Conservation (phyloP, 352 stramenopile genomes). For the Phytophthora nicotianae region DNA sequence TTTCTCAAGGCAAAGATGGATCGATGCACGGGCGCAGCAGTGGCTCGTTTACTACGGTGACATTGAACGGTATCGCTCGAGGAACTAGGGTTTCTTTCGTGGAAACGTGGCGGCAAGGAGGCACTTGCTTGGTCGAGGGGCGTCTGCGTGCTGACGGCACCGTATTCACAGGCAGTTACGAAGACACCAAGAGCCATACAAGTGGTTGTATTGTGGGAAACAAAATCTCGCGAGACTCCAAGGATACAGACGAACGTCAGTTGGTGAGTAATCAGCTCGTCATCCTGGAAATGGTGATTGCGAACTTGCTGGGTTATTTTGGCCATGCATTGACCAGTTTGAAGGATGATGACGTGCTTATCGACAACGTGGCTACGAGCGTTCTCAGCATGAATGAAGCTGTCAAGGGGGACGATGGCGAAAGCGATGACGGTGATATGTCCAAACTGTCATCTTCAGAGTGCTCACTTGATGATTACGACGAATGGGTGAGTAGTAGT, state of each 20-base stretch:
- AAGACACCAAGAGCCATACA: slow-evolving; percentile 89
- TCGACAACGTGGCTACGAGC: slow-evolving; percentile 37
- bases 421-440: slow-evolving; percentile 39
- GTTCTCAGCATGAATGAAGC: slow-evolving; percentile 37
- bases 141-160: slow-evolving; percentile 72
- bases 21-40: slow-evolving; percentile 73
- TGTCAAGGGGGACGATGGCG: slow-evolving; percentile 39
- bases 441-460: slow-evolving; percentile 59
- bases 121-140: slow-evolving; percentile 86
- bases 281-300: slow-evolving; percentile 78
- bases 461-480: slow-evolving; percentile 78
- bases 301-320: slow-evolving; percentile 80
- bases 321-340: slow-evolving; percentile 69
- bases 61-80: slow-evolving; percentile 69
- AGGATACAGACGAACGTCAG: slow-evolving; percentile 20
- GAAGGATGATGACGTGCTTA: slow-evolving; percentile 62
- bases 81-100: slow-evolving; percentile 87
- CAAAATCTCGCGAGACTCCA: slow-evolving; percentile 49
- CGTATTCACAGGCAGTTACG: slow-evolving; percentile 80
- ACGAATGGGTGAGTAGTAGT: slow-evolving; percentile 78
- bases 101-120: slow-evolving; percentile 87
- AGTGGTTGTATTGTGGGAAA: slow-evolving; percentile 82
- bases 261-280: slow-evolving; percentile 60
- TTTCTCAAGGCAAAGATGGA: slow-evolving; percentile 73
- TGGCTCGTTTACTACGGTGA: slow-evolving; percentile 85